Evolutionary conservation across 306 rosid genomes (phyloP).

Genomic region (Cucumis melo): DNA sequence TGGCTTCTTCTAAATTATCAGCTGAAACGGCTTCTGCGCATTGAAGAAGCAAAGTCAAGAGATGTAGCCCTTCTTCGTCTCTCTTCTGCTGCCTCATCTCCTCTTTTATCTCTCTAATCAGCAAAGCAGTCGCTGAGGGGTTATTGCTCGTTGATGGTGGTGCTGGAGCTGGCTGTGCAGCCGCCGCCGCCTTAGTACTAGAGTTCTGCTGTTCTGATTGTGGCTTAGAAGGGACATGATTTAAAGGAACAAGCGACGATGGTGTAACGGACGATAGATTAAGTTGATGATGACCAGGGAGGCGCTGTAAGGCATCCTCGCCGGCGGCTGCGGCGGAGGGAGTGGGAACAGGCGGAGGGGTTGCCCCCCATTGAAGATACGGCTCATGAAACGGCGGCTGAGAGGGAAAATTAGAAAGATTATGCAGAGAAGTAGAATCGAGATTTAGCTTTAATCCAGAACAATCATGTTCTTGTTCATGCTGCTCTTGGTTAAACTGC

Average conservation of each 20-base stretch:
- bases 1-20: conserved; percentile 74
- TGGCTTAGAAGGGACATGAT: conserved; percentile 5
- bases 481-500: neutral
- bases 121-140: neutral
- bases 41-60: conserved; percentile 72
- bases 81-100: conserved; percentile 65
- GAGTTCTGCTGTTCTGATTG: conserved; percentile 21
- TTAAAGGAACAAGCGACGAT: conserved; percentile 8
- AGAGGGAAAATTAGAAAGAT: neutral
- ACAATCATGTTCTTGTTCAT: neutral
- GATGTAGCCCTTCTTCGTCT: conserved; percentile 84
- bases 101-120: conserved; percentile 48
- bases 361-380: conserved; percentile 35
- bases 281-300: conserved; percentile 1
- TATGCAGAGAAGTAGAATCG: conserved; percentile 8
- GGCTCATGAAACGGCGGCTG: conserved; percentile 16
- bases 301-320: neutral
- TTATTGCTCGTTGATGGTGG: neutral
- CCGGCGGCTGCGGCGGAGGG: conserved; percentile 1
- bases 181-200: conserved; percentile 3
- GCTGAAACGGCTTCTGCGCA: conserved; percentile 94
- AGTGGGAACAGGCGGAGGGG: conserved; percentile 10
- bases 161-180: neutral
- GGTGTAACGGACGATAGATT: neutral
- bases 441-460: conserved; percentile 16